phyloP scores from a whole-genome alignment of 176 grass and related monocot genomes.

The Oryza meridionalis region DNA sequence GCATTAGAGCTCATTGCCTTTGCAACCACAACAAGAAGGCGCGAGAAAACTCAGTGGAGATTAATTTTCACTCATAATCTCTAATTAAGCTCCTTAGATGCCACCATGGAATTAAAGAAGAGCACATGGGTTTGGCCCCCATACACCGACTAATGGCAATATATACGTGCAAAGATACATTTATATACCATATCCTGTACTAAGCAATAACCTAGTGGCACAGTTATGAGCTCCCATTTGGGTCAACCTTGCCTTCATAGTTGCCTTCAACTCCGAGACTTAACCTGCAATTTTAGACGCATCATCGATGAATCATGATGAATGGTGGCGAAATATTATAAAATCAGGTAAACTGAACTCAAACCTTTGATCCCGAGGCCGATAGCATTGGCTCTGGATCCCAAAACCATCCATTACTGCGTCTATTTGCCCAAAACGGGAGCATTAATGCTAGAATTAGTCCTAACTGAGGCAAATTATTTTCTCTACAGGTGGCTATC shows the following conservation, averaged over 20 bases:
- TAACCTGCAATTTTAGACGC: constrained; percentile 45
- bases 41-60: neutral
- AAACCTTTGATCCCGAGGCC: constrained; percentile 56
- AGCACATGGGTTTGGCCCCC: constrained; percentile 60
- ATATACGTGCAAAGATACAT: constrained; percentile 45
- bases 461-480: constrained; percentile 12
- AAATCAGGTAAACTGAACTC: constrained; percentile 23
- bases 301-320: constrained; percentile 47
- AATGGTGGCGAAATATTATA: constrained; percentile 57
- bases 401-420: constrained; percentile 60
- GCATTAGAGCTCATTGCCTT: neutral
- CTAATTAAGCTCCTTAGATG: constrained; percentile 38
- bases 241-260: constrained; percentile 52
- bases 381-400: constrained; percentile 67
- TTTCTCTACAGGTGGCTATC: constrained; percentile 27
- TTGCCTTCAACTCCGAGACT: constrained; percentile 41
- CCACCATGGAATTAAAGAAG: constrained; percentile 51
- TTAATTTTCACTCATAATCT: neutral
- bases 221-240: constrained; percentile 53
- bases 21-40: neutral
- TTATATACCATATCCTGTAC: constrained; percentile 62
- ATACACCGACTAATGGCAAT: constrained; percentile 59
- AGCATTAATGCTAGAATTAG: constrained; percentile 53
- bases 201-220: constrained; percentile 63
- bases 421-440: constrained; percentile 58